Evolutionary conservation across 805 yeast species (phyloP), one percentile per base, ranked within the genome.

Genomic region (Helenozyma baotianmanensis): DNA sequence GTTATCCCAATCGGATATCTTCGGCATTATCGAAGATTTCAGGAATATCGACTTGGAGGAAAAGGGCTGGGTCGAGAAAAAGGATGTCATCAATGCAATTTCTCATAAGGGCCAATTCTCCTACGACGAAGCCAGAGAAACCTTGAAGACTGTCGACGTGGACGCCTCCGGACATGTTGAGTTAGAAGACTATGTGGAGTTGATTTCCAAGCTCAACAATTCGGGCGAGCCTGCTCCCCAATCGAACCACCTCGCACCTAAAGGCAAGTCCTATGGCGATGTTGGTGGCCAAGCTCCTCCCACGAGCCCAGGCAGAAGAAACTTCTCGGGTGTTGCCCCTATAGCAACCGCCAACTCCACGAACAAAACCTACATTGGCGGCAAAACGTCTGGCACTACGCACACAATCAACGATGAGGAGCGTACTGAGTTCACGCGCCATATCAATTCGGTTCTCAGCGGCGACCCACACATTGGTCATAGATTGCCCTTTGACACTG

Each of bases 321-420:
- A 35, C 2, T 43, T 44, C 16, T 47, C 51, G n/a, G 54, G 59
- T 14, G 47, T 46, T 2, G 62, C 66, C 3, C 67, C 66, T 14
- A 60, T 61, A 27, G 60, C 70, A 18, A 74, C 79, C 26, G 88
- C 89, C 9, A 56, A 53, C 38, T 48, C 60, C 10, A 47, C 62
- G 6, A 58, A 59, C 40, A 78, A 80, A 45, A 88, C 92, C 36
- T 81, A 85, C 41, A 84, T 89, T 29, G 76, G 83, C 23, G 96
- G 96, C 34, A 75, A 82, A 29, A 75, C 86, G n/a, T 75, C 94
- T 1, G 96, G 97, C 31, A 86, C 95, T 13, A 84, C 95, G 2
- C 98, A 92, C 60, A 87, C 97, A 3, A 89, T 92, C 57, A 88
- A 92, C 58, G 97, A 90, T 53, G 98, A 92, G 68, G 98, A 92